Evolutionary conservation across 495 filamentous ascomycete genomes (phyloP), one percentile per base, ranked within the genome.

Genomic region (Penicillium ucsense): DNA sequence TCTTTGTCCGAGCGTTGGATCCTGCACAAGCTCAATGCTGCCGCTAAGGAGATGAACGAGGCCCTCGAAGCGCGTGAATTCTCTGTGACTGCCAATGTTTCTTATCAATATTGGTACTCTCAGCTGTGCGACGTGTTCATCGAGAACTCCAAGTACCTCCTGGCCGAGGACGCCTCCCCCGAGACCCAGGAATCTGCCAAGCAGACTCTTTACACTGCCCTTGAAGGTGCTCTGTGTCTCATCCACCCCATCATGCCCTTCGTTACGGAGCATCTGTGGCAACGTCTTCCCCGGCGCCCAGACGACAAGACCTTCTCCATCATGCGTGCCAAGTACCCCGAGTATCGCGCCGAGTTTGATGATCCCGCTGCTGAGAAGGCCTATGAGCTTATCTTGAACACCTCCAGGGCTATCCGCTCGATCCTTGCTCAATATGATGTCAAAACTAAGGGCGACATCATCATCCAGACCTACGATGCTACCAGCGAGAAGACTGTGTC

Each of bases 1-100:
- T 81, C 80, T 27, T 73, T 89, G 32, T 77, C 87, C 3, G 88
- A 94, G 67, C 76, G 80, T 43, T 94, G 88, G 88, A 90, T 94
- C 48, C 63, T 94, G 49, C 81, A 89, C 70, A 85, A 88, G 64
- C 73, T 89, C 68, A 88, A 84, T 57, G 57, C 49, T 27, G 83
- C 87, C 11, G 73, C 82, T n/a, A 84, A 83, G 66, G 80, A 82
- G 35, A 77, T 89, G 50, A 88, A 90, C 64, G 71, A 80, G 47
- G 71, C 77, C 9, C 69, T 94, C 6, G 78, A 80, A 47, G 67
- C 74, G 35, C 78, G 88, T 30, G 83, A 91, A 46, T 94, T 94
- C 73, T 78, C 77, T 31, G 67, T 66, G 45, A 68, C 77, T 32
- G 84, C 87, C 9, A 72, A 76, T 43, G 68, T 76, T 39, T 67